Conservation (phyloP, 208 protist species). For the Phytomonas francai region DNA sequence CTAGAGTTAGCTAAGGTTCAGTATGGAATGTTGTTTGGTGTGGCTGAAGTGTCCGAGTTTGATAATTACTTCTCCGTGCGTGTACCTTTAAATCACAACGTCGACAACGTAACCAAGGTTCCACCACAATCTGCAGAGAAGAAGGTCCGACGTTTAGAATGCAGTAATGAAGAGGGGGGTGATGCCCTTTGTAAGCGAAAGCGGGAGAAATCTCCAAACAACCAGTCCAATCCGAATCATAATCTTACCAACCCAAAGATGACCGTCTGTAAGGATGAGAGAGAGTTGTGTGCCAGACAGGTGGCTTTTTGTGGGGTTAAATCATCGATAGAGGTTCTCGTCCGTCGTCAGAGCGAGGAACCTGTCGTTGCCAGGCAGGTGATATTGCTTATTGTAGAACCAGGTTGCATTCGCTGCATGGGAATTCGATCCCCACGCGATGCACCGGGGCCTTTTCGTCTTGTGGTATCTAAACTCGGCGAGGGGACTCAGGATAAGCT, state of each 20-base stretch:
- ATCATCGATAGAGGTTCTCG: constrained; percentile 4
- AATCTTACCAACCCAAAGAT: neutral
- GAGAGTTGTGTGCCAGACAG: neutral
- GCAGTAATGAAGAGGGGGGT: neutral
- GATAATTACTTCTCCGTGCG: constrained; percentile 34
- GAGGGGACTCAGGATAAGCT: neutral
- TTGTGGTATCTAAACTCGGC: neutral
- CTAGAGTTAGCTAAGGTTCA: constrained; percentile 25
- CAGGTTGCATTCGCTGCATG: constrained; percentile 51
- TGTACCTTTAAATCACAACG: constrained; percentile 10
- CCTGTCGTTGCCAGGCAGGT: constrained; percentile 37
- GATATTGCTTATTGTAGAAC: constrained; percentile 55
- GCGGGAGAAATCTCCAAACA: neutral
- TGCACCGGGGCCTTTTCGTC: constrained; percentile 25
- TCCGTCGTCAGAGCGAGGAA: constrained; percentile 49
- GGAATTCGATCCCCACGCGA: constrained; percentile 23
- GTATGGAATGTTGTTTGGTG: constrained; percentile 47
- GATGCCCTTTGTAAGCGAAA: neutral
- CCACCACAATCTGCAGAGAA: neutral
- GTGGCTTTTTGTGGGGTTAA: neutral
- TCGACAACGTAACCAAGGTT: neutral
- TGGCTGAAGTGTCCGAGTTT: constrained; percentile 25
- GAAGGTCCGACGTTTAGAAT: neutral
- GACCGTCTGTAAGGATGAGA: neutral
- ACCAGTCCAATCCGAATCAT: neutral